Percentiles rank a stretch among this genome's conserved stretches.
Conservation (phyloP, 2,329 filamentous ascomycete genomes). For the Penicillium sp. region DNA sequence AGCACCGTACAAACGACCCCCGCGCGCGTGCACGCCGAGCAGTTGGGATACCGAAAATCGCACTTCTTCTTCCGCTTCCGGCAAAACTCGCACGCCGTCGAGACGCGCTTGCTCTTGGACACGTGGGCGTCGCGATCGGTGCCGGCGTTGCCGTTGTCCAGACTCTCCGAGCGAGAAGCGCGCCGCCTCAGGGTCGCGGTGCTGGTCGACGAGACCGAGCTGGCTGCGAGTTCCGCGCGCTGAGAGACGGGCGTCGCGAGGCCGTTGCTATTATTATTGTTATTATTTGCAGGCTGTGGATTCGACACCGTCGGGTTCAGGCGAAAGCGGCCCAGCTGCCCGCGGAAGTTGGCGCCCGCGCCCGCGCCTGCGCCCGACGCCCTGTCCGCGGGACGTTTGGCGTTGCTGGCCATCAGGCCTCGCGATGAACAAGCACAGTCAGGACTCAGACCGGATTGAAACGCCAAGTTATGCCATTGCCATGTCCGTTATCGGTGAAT, state of each 20-base stretch:
- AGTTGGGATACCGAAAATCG: conserved; percentile 40
- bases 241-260: background rate
- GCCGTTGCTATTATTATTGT: background rate
- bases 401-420: too few relatives aligned
- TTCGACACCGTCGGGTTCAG: conserved; percentile 17
- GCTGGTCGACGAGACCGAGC: conserved; percentile 7
- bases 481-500: too few relatives aligned
- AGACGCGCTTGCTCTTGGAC: conserved; percentile 29
- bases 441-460: too few relatives aligned
- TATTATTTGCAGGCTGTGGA: conserved; percentile 5
- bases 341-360: conserved; percentile 25
- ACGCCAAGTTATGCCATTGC: too few relatives aligned
- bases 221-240: background rate
- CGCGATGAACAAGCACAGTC: too few relatives aligned
- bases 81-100: conserved; percentile 39
- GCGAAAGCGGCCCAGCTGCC: conserved; percentile 31
- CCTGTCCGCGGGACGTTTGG: conserved; percentile 9
- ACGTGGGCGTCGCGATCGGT: conserved; percentile 18
- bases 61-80: conserved; percentile 41
- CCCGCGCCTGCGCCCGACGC: too few relatives aligned
- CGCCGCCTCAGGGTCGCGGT: conserved; percentile 11
- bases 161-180: conserved; percentile 10
- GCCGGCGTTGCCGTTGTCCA: conserved; percentile 11
- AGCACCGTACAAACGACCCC: conserved; percentile 39
- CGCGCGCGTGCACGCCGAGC: conserved; percentile 36